Base-by-base conservation (phyloP, 495 filamentous ascomycete species). In the Astrothelium macrocarpum region DNA sequence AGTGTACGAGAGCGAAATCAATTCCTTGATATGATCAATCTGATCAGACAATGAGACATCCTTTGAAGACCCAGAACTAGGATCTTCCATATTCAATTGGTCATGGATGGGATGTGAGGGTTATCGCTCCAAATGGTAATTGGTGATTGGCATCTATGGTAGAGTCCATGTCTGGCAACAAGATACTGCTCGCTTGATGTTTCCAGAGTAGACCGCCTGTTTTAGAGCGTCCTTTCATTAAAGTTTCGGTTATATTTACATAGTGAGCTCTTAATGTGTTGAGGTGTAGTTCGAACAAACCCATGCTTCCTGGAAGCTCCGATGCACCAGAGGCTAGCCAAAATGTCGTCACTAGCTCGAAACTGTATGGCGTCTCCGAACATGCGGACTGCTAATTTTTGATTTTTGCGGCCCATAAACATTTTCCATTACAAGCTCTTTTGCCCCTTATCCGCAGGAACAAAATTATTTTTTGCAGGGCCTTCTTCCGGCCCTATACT, bases 11-110 rank as follows among this genome's bases (percentile, higher is more conserved):
- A 66, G 68, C 20, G 49, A 32, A 28, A 70, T 59, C 12, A 70
- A 60, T 20, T 42, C 20, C 29, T 70, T 70, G 63, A 70, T 66
- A 53, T 64, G 66, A 26, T 70, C 68, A 34, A 70, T 64, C 60
- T 70, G 49, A 11, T 66, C 32, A 1, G 62, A 32, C 0, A 69
- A n/a, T 2, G 61, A 59, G 26, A 29, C 23, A 10, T 56, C 49
- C 49, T 29, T 26, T 9, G n/a, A 29, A 29, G 49, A 25, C 9
- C 49, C 49, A 20, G 49, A 9, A 25, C 49, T 56, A 16, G 49
- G 20, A 29, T 25, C 20, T 20, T 56, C 49, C 49, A 56, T 56
- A 2, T 56, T 56, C n/a, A 28, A 56, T 9, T 29, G 25, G 5
- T 26, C 49, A 12, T 28, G 49, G 49, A 29, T 5, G 20, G 20